Percentiles rank a stretch among this genome's conserved stretches.
phyloP scores from a whole-genome alignment of 2,329 filamentous ascomycete genomes.

The Lecanicillium sp. region DNA sequence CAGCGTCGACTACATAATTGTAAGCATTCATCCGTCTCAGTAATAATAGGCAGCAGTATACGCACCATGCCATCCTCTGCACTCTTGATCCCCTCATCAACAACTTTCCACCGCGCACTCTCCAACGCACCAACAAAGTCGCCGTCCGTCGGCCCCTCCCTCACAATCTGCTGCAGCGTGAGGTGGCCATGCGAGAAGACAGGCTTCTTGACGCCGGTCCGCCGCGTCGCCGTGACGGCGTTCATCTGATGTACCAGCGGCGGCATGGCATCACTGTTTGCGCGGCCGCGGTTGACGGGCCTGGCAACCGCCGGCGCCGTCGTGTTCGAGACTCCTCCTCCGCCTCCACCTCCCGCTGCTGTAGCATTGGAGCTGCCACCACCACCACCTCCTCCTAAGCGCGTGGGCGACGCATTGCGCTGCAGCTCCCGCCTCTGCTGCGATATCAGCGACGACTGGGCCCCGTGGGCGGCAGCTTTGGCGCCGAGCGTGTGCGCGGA shows the following conservation, averaged over 20 bases:
- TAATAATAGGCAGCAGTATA: neutral
- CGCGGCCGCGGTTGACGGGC: slow-evolving; percentile 44
- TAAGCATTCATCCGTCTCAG: neutral
- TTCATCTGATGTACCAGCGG: slow-evolving; percentile 29
- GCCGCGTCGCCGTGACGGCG: slow-evolving; percentile 25
- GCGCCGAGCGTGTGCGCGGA: slow-evolving; percentile 64
- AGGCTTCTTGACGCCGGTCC: slow-evolving; percentile 33
- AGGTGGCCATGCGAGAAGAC: slow-evolving; percentile 46
- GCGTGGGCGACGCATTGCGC: slow-evolving; percentile 25
- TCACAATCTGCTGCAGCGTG: slow-evolving; percentile 66
- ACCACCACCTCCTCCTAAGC: slow-evolving; percentile 13
- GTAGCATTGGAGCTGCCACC: slow-evolving; percentile 20
- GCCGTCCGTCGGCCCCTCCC: slow-evolving; percentile 69
- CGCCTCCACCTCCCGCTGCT: slow-evolving; percentile 8
- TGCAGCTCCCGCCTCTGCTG: slow-evolving; percentile 49
- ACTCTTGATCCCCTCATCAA: slow-evolving; percentile 68
- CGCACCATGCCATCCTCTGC: slow-evolving; percentile 75
- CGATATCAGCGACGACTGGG: slow-evolving; percentile 48
- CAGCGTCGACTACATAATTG: slow-evolving; percentile 62
- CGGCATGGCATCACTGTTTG: slow-evolving; percentile 63
- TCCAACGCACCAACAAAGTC: slow-evolving; percentile 61
- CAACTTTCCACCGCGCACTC: slow-evolving; percentile 63
- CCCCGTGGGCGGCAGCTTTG: slow-evolving; percentile 36
- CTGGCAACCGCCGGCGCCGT: slow-evolving; percentile 27
- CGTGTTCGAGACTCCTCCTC: slow-evolving; percentile 27